Conservation (phyloP, 805 yeast genomes). For the Suhomyces kilbournensis region DNA sequence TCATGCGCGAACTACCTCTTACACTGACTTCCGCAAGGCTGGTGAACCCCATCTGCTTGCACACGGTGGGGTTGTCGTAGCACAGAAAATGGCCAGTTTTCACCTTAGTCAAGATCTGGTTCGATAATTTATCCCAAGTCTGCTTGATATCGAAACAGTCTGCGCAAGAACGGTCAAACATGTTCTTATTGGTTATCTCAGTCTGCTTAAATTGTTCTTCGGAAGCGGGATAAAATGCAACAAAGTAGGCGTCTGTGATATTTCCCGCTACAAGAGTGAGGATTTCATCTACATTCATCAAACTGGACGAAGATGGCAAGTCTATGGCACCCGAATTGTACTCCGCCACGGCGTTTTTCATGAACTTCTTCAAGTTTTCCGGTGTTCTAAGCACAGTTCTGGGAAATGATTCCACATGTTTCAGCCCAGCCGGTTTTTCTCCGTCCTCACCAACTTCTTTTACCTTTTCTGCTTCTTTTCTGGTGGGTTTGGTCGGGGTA, state of each 20-base stretch:
- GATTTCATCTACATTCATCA: constrained; percentile 41
- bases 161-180: constrained; percentile 40
- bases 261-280: constrained; percentile 52
- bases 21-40: constrained; percentile 20
- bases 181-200: constrained; percentile 29
- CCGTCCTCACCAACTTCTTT: constrained; percentile 4
- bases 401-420: constrained; percentile 46
- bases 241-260: constrained; percentile 46
- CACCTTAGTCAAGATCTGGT: constrained; percentile 39
- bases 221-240: constrained; percentile 65
- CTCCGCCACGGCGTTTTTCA: constrained; percentile 52
- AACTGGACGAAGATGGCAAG: constrained; percentile 40
- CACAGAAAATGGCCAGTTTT: constrained; percentile 62
- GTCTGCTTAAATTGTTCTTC: constrained; percentile 36
- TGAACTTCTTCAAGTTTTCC: constrained; percentile 50
- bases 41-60: constrained; percentile 48
- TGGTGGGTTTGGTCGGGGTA: constrained; percentile 43
- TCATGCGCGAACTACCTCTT: constrained; percentile 6
- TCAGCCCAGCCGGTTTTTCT: constrained; percentile 11
- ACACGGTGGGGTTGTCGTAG: constrained; percentile 45
- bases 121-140: constrained; percentile 57
- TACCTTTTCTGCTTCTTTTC: not conserved
- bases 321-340: constrained; percentile 36
- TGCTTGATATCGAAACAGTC: constrained; percentile 51
- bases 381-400: constrained; percentile 42